These are phyloP conservation scores for Fulvia fulva DNA, from an alignment of 2,329 filamentous ascomycete genomes.

Conservation along the genomic window DNA sequence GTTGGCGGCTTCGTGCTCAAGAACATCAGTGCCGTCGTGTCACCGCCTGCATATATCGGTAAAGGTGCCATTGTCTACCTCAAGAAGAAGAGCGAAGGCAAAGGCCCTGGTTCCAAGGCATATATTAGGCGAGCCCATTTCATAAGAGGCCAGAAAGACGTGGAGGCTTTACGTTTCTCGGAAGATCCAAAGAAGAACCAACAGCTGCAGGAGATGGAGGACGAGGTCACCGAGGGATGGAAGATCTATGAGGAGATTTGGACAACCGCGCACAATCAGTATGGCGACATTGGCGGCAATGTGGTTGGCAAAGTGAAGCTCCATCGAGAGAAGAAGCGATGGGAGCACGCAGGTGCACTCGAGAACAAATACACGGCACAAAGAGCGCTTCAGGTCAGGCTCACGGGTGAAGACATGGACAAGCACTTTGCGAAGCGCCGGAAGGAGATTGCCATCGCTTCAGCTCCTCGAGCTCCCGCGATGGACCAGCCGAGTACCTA, in stretches of 20 bases:
- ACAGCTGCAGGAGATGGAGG: conserved; percentile 17
- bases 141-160: conserved; percentile 30
- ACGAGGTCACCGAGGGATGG: conserved; percentile 29
- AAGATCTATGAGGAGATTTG: conserved; percentile 33
- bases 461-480: conserved; percentile 26
- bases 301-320: conserved; percentile 23
- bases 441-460: conserved; percentile 26
- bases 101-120: conserved; percentile 26
- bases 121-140: conserved; percentile 32
- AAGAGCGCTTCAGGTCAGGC: conserved; percentile 24
- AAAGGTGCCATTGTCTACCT: conserved; percentile 78
- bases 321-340: conserved; percentile 25
- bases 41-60: conserved; percentile 74
- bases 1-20: conserved; percentile 78
- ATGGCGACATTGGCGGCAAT: conserved; percentile 18
- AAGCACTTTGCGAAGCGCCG: conserved; percentile 27
- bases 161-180: conserved; percentile 18
- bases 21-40: conserved; percentile 63
- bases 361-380: conserved; percentile 33
- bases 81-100: conserved; percentile 46
- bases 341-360: conserved; percentile 32
- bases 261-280: conserved; percentile 23
- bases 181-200: conserved; percentile 13
- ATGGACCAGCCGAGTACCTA: conserved; percentile 23
- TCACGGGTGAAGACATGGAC: conserved; percentile 29